Base-by-base conservation (phyloP, 148 eudicot genomes). In the Chenopodium quinoa region DNA sequence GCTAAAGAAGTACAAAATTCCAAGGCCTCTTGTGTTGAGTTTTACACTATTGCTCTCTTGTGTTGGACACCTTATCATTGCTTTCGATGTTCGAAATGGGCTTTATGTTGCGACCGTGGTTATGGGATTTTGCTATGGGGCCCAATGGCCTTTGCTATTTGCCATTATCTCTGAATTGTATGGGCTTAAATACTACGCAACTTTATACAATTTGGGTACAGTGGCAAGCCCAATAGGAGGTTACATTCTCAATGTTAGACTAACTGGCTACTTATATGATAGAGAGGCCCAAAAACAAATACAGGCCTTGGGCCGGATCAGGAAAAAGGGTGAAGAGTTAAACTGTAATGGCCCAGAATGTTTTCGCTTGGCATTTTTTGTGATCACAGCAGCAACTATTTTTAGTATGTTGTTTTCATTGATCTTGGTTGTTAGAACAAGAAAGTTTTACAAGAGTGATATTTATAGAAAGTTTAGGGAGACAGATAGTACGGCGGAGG, bases 151-250 rank as follows among this genome's bases (percentile, higher is more conserved):
- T 1, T 75, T 88, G 11, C 76, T 88, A n/a, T 88, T 73, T 31
- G 86, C 84, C 29, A 88, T 88, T 17, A 85, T 88, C 14, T 88
- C 90, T 1, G 90, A 88, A 40, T 32, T 88, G 0, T 88, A 80
- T 81, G 90, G 90, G 85, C 88, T 88, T 13, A 88, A 86, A 40
- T 84, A 85, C 48, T 88, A 88, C 77, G 71, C 90, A n/a, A 88
- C 90, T 9, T 67, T 88, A 22, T 71, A 81, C 68, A 88, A 85
- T 54, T 82, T 85, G 50, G 90, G 90, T 34, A 73, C 88, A 2
- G 48, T 85, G 46, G 90, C 90, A 2, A 88, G 90, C 73, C 90
- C 90, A 58, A 47, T 88, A 12, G 90, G 90, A 0, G 88, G 81
- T 22, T 88, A 88, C 50, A 58, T 88, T 2, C 80, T 88, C 4